Evolutionary conservation across 1,139 yeast genomes (phyloP), one percentile per base, ranked within the genome.

Genomic region (Candida sp.): DNA sequence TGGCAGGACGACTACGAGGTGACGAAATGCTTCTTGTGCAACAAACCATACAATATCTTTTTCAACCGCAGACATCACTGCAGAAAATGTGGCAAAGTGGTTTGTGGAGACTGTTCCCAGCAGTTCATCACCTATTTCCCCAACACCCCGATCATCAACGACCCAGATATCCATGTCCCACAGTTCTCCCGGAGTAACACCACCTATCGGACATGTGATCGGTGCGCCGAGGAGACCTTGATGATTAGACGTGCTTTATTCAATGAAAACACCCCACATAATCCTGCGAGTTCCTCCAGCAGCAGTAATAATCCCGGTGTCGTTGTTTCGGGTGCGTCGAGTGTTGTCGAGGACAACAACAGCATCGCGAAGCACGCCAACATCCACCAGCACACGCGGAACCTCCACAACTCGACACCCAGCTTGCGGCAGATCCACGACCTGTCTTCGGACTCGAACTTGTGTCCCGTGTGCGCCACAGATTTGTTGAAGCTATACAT

Each of bases 21-120:
- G 2, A 47, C 61, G 0, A 65, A 67, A n/a, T 94, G 99, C 64
- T 77, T 78, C 34, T 67, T 85, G 9, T 94, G 99, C 66, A 67
- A 72, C 33, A 56, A 67, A 1, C 58, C 61, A 38, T 94, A 88
- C 69, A 77, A 88, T 1, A 73, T 93, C 55, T 83, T 90, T 65
- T 43, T 43, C 4, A 82, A 78, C 63, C 80, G 99, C 52, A 81
- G 96, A 55, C 99, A 96, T 69, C 99, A 94, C 69, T 94, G 99
- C 67, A 77, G 96, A 63, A 82, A 86, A 65, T 89, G 97, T 75
- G 94, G 97, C 39, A 68, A 84, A 49, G 86, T 90, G 4, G 88
- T 86, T 28, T 88, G 97, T 70, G 85, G 84, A 42, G 60, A 72
- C 50, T 86, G 96, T 65, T 83, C 96, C 26, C 64, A 72, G 11